Evolutionary conservation across 2,329 filamentous ascomycete genomes (phyloP).

Genomic region (Cercospora sesami): DNA sequence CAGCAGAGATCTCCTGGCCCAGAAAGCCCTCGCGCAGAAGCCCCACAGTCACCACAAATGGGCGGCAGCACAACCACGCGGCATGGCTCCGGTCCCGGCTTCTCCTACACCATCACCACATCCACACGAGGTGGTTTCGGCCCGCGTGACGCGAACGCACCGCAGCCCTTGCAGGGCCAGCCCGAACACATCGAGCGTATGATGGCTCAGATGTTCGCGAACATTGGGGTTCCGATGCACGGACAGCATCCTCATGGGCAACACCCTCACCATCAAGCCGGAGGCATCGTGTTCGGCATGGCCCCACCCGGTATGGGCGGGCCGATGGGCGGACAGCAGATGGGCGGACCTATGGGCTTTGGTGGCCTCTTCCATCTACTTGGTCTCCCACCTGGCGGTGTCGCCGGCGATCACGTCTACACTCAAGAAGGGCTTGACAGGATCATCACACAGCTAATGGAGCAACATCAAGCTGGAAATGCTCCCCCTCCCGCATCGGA

Average conservation of each 20-base stretch:
- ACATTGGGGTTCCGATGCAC: constrained; percentile 31
- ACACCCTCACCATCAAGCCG: not conserved
- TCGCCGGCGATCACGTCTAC: constrained; percentile 77
- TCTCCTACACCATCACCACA: constrained; percentile 37
- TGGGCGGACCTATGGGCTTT: constrained; percentile 16
- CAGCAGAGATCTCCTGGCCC: constrained; percentile 19
- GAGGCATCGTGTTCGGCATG: constrained; percentile 8
- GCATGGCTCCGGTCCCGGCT: constrained; percentile 32
- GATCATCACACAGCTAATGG: constrained; percentile 85
- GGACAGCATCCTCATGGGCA: constrained; percentile 2
- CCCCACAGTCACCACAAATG: constrained; percentile 20
- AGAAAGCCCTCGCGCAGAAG: not conserved
- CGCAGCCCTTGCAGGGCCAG: constrained; percentile 46
- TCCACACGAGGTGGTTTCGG: constrained; percentile 41
- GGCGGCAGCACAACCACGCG: constrained; percentile 19
- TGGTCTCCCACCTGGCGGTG: constrained; percentile 44
- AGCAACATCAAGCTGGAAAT: constrained; percentile 72
- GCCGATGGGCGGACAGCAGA: constrained; percentile 6
- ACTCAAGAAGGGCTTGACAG: constrained; percentile 87
- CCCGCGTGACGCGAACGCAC: constrained; percentile 54
- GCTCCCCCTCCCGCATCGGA: constrained; percentile 79
- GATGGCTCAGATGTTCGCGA: constrained; percentile 37
- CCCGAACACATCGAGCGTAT: constrained; percentile 36
- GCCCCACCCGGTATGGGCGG: not conserved
- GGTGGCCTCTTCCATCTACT: constrained; percentile 30